Conservation (phyloP, 2,329 filamentous ascomycete genomes). For the Chrysoporthe deuterocubensis region DNA sequence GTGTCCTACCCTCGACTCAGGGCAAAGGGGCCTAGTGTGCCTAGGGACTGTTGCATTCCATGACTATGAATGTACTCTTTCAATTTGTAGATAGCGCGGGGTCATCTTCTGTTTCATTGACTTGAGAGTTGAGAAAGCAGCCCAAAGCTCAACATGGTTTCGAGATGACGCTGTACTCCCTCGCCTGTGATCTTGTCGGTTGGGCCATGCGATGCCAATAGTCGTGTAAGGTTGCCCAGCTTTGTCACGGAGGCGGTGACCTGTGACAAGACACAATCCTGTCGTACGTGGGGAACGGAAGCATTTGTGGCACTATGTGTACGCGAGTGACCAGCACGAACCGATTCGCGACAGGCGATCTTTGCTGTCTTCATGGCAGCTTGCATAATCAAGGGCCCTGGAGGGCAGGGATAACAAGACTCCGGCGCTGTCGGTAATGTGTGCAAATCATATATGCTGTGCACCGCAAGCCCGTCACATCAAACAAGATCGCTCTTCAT, state of each 20-base stretch:
- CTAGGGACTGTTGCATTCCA: not conserved
- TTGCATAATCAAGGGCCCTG: not conserved
- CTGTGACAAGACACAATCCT: conserved; percentile 16
- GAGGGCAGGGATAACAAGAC: conserved; percentile 20
- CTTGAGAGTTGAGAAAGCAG: not conserved
- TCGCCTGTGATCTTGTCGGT: conserved; percentile 15
- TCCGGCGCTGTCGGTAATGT: conserved; percentile 17
- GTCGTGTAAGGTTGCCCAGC: conserved; percentile 21
- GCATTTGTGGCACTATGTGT: conserved; percentile 3
- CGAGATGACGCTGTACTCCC: conserved; percentile 5
- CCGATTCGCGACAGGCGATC: conserved; percentile 23
- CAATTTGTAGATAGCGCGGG: too few species aligned
- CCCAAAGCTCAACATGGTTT: not conserved
- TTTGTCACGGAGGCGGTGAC: conserved; percentile 27
- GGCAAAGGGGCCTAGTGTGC: too few species aligned
- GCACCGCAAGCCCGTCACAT: conserved; percentile 21
- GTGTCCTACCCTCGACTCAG: too few species aligned
- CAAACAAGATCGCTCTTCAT: conserved; percentile 18
- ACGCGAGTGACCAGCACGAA: conserved; percentile 11
- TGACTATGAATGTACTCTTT: too few species aligned
- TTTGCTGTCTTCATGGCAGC: conserved; percentile 15
- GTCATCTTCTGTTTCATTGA: too few species aligned
- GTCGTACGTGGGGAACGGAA: conserved; percentile 19
- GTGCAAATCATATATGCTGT: conserved; percentile 17
- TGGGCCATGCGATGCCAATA: conserved; percentile 18